A percentile compares a stretch with the other conserved stretches of the same genome.
These are phyloP conservation scores for Vaccinium corymbosum DNA, from an alignment of 148 eudicot genomes.

Conservation along the genomic window DNA sequence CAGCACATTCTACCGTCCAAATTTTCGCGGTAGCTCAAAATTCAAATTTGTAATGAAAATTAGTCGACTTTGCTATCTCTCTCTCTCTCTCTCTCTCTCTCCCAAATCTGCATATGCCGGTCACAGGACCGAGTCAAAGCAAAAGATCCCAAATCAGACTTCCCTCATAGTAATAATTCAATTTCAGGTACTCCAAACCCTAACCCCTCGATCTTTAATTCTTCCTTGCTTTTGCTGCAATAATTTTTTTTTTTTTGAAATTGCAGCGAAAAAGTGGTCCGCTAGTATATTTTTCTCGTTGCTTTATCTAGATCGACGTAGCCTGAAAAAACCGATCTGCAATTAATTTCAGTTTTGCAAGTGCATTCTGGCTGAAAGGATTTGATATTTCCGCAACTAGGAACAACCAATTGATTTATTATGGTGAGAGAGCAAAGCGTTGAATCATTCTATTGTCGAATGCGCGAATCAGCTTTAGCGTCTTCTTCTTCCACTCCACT, in stretches of 20 bases:
- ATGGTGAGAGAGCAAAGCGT: conserved; percentile 77
- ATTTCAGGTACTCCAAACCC: not conserved
- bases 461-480: conserved; percentile 49
- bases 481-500: conserved; percentile 52
- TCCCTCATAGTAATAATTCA: not conserved
- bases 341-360: not conserved
- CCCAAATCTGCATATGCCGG: not conserved
- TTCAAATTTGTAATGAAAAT: no score
- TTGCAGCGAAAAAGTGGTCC: not conserved
- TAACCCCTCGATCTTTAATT: not conserved
- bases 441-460: conserved; percentile 54
- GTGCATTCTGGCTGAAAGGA: not conserved
- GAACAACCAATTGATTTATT: not conserved
- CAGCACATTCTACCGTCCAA: not conserved
- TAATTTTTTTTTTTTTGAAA: no score
- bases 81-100: not conserved
- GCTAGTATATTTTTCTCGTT: not conserved
- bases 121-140: not conserved
- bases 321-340: no score
- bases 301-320: not conserved
- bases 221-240: not conserved
- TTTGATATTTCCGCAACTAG: not conserved
- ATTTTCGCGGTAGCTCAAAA: no score
- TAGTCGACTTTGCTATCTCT: not conserved
- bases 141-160: not conserved